Base-by-base conservation (phyloP, 495 filamentous ascomycete genomes). In the Penicillium macrosclerotiorum region DNA sequence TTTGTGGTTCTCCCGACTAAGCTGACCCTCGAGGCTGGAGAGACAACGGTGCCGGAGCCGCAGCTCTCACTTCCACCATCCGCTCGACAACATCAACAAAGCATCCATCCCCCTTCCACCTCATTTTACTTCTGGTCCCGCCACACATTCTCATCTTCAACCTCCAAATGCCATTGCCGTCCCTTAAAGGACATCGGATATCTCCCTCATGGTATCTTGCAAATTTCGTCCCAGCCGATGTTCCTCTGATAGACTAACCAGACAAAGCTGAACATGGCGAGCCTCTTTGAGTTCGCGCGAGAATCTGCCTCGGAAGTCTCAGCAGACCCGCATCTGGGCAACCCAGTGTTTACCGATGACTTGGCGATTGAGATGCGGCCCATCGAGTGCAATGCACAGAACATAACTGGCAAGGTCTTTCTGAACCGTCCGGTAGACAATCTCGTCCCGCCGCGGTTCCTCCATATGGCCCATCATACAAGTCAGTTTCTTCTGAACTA, bases 391-490 rank as follows among this genome's bases (percentile, higher is more conserved):
- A 25, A 37, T 11, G 55, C 62, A 27, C 59, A 65, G 18, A 44
- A 48, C 18, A 24, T 63, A 4, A 59, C 50, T 12, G 64, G 56
- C 17, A 60, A 51, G 16, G 18, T 63, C 11, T 53, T 55, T 19
- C 48, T 65, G 14, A 53, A 63, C 25, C 37, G 39, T 7, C 44
- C 52, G 12, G 16, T 50, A 1, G 40, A 58, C 8, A 57, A 67
- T 5, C 46, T 67, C 13, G 36, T 67, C 14, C 64, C 61, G 3
- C 22, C 20, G 8, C 18, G 37, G 7, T 65, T 50, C 20, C 51
- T 65, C 5, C 13, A 40, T 17, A 52, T 50, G 37, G 64, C 64
- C 0, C 45, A 59, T 0, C 20, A 37, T 25, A 47, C 53, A 2
- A 11, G 63, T 62, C 41, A 38, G 55, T 54, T 12, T 2, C 11